These are phyloP conservation scores for Echinosophora koreensis DNA, from an alignment of 306 rosid genomes.

Conservation along the genomic window DNA sequence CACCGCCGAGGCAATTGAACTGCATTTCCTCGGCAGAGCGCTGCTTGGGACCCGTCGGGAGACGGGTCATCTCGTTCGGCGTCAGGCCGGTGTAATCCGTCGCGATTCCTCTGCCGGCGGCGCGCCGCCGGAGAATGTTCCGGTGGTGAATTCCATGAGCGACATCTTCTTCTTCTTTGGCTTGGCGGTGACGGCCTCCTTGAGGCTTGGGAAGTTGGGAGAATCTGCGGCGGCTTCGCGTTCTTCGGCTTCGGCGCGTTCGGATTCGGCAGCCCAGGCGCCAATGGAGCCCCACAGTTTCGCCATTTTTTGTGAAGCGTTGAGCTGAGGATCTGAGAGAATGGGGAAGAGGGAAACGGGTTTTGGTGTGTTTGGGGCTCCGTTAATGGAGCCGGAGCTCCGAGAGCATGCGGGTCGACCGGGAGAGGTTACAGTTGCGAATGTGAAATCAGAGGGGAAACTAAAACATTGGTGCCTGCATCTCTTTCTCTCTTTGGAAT, in stretches of 20 bases:
- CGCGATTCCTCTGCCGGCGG: not conserved
- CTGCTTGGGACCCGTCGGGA: conserved; percentile 90
- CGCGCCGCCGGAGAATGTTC: conserved; percentile 35
- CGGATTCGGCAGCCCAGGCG: conserved; percentile 96
- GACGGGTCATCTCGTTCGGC: conserved; percentile 78
- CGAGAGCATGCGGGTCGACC: conserved; percentile 56
- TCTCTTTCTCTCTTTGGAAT: too few relatives aligned
- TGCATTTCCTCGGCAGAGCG: conserved; percentile 85
- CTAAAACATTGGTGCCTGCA: not conserved
- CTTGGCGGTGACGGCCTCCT: conserved; percentile 70
- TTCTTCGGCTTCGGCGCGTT: conserved; percentile 92
- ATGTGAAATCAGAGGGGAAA: not conserved
- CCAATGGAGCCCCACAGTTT: conserved; percentile 91
- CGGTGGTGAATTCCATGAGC: conserved; percentile 47
- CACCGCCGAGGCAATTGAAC: conserved; percentile 72
- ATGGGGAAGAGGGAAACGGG: not conserved
- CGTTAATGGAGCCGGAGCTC: conserved; percentile 85
- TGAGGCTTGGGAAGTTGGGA: conserved; percentile 81
- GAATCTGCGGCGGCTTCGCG: conserved; percentile 59
- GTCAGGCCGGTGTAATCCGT: conserved; percentile 58
- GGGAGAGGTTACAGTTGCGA: conserved; percentile 39
- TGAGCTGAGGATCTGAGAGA: conserved; percentile 56
- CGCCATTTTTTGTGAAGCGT: conserved; percentile 56
- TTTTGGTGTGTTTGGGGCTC: conserved; percentile 57
- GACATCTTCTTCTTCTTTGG: conserved; percentile 84